Conservation (phyloP, 192 early-diverging fungal species). For the Entrophospora sp. region DNA sequence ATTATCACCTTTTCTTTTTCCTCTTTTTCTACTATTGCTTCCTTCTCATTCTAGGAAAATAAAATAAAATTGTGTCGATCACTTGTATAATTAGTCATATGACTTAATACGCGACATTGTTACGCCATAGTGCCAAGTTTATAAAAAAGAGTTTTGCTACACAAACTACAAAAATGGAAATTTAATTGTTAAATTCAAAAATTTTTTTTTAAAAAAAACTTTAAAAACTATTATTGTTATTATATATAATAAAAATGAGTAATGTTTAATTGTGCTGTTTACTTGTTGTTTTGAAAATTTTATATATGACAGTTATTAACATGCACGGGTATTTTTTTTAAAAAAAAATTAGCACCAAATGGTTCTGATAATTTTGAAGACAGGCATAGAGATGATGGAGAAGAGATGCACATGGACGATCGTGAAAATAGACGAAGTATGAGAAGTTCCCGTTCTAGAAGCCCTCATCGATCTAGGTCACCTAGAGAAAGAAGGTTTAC, state of each 20-base stretch:
- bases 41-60: no score
- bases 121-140: no score
- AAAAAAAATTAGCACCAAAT: constrained; percentile 10
- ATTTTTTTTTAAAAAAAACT: background rate
- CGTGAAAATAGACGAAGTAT: background rate
- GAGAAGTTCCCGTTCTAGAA: background rate
- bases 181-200: background rate
- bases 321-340: no score
- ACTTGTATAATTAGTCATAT: no score
- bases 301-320: no score
- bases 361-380: constrained; percentile 18
- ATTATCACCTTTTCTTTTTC: no score
- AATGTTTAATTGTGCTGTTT: background rate
- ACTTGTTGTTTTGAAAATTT: background rate
- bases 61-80: no score
- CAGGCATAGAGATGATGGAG: constrained; percentile 13
- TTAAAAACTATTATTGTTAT: no score
- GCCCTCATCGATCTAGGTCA: background rate
- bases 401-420: background rate
- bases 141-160: background rate
- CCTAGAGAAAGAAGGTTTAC: background rate
- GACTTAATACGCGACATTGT: no score
- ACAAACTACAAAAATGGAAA: background rate
- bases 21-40: no score
- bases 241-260: background rate